Conservation (phyloP, 2,329 filamentous ascomycete genomes). For the Talaromyces sp. region DNA sequence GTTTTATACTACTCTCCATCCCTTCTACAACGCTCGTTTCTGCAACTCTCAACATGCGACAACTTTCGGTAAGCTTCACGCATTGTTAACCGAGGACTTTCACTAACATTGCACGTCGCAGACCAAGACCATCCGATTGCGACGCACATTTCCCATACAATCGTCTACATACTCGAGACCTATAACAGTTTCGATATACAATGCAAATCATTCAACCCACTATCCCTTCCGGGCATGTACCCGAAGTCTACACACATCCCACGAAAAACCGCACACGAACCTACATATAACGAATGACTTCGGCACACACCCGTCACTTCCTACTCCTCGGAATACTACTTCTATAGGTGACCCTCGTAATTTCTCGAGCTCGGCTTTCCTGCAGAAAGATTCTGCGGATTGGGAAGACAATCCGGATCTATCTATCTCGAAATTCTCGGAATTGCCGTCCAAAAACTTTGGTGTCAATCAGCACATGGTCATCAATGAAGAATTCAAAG, state of each 20-base stretch:
- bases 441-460: conserved; percentile 75
- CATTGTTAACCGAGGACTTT: background rate
- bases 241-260: conserved; percentile 11
- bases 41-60: conserved; percentile 4
- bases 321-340: background rate
- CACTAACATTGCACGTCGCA: background rate
- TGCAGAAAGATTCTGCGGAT: conserved; percentile 41
- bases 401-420: conserved; percentile 76
- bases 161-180: background rate
- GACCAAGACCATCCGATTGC: background rate
- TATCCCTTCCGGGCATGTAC: background rate
- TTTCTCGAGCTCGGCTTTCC: conserved; percentile 13
- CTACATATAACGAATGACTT: background rate
- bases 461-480: conserved; percentile 95
- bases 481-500: conserved; percentile 93
- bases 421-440: conserved; percentile 68
- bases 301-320: background rate
- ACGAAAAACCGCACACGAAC: background rate
- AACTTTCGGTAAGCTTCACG: conserved; percentile 6
- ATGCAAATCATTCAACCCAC: background rate
- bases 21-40: background rate
- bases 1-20: background rate
- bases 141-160: background rate
- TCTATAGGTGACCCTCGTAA: conserved; percentile 17
- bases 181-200: background rate